phyloP scores from a whole-genome alignment of 148 eudicot genomes.

The Silene latifolia region DNA sequence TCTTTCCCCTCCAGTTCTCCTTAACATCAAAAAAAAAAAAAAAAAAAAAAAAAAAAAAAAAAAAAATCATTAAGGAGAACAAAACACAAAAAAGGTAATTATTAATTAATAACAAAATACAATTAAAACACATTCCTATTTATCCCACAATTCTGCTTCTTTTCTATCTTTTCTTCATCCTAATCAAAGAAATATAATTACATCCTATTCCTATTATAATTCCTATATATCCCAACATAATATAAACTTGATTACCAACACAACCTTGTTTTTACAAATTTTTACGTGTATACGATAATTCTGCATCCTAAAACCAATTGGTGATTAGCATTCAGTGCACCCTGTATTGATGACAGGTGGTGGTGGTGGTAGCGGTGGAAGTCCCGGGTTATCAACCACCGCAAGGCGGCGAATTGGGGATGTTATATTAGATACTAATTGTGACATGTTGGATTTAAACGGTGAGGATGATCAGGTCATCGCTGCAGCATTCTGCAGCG shows the following conservation, averaged over 20 bases:
- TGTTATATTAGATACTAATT: conserved; percentile 1
- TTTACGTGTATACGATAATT: too few species aligned
- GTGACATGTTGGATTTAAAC: background rate
- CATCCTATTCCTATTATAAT: too few species aligned
- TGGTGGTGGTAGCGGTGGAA: conserved; percentile 3
- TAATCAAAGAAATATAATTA: too few species aligned
- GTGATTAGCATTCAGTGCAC: too few species aligned
- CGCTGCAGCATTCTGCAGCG: background rate
- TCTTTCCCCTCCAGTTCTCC: background rate
- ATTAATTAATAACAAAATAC: background rate
- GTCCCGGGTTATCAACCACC: conserved; percentile 10
- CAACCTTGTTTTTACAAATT: too few species aligned
- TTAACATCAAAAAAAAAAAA: too few species aligned
- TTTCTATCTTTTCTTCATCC: too few species aligned
- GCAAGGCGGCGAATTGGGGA: conserved; percentile 6
- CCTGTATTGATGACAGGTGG: background rate
- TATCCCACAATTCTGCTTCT: background rate
- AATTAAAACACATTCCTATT: background rate
- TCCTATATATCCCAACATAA: too few species aligned
- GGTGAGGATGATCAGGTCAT: background rate
- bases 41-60: too few species aligned
- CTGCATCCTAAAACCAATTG: too few species aligned
- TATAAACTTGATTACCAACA: too few species aligned
- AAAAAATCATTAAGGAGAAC: too few species aligned
- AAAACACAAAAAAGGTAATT: background rate